Conservation (phyloP, 305 asterid genomes). For the Fraxinus angustifolia region DNA sequence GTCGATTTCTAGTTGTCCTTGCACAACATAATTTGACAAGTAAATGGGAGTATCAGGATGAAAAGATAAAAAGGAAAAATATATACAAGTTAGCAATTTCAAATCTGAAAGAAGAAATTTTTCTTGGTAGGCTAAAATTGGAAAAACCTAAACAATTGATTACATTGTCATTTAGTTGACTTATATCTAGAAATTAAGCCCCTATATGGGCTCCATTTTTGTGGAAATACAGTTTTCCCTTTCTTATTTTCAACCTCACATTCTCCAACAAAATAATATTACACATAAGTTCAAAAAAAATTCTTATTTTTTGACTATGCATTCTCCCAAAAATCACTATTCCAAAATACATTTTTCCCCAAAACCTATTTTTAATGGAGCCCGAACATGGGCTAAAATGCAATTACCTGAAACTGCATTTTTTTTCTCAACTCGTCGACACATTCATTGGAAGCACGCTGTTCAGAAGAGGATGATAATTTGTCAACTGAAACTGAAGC, state of each 20-base stretch:
- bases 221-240: background rate
- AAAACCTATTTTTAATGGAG: background rate
- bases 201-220: background rate
- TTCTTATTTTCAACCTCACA: background rate
- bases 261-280: too few relatives aligned
- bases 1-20: background rate
- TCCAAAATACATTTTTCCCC: background rate
- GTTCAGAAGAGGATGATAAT: constrained; percentile 36
- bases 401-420: constrained; percentile 68
- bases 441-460: constrained; percentile 54
- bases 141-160: background rate
- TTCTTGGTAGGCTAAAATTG: background rate
- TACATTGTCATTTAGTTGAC: background rate
- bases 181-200: background rate
- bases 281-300: background rate
- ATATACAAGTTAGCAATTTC: background rate
- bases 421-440: constrained; percentile 63
- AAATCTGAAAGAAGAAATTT: constrained; percentile 1
- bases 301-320: background rate
- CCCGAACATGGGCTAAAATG: background rate
- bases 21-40: background rate
- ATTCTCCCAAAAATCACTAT: background rate
- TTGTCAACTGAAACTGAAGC: constrained; percentile 45
- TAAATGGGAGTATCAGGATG: background rate
- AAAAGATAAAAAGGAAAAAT: background rate